Percentiles rank a stretch among this genome's conserved stretches.
These are phyloP conservation scores for Aspergillus cavernicola DNA, from an alignment of 495 filamentous ascomycete species.

Conservation along the genomic window DNA sequence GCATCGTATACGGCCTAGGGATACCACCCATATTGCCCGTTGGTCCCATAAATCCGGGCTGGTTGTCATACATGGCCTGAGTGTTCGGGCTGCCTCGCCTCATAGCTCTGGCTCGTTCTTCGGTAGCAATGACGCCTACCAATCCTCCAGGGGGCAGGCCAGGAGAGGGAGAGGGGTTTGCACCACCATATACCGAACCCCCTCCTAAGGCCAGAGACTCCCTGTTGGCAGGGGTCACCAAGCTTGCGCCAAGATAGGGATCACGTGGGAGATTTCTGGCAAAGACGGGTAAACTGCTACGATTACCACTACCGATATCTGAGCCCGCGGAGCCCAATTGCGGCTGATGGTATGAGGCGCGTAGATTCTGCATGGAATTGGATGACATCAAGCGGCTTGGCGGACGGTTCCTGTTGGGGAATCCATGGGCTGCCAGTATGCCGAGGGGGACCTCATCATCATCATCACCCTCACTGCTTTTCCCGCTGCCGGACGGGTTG, in stretches of 20 bases:
- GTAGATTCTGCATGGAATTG: slow-evolving; percentile 54
- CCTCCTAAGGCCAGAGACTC: slow-evolving; percentile 72
- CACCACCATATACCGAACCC: slow-evolving; percentile 52
- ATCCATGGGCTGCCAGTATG: slow-evolving; percentile 88
- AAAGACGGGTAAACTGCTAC: slow-evolving; percentile 69
- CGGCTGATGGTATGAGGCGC: slow-evolving; percentile 35
- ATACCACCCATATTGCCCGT: slow-evolving; percentile 24
- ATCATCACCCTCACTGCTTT: slow-evolving; percentile 61
- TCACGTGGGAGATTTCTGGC: slow-evolving; percentile 83
- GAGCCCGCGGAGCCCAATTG: slow-evolving; percentile 43
- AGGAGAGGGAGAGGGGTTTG: slow-evolving; percentile 24
- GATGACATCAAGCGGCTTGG: slow-evolving; percentile 66
- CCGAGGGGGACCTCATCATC: slow-evolving; percentile 87
- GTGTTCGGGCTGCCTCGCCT: slow-evolving; percentile 74
- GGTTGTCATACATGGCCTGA: slow-evolving; percentile 45
- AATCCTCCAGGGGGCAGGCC: slow-evolving; percentile 64
- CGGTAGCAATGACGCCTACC: slow-evolving; percentile 84
- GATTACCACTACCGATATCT: slow-evolving; percentile 30
- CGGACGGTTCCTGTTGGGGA: slow-evolving; percentile 77
- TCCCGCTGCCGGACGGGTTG: slow-evolving; percentile 40
- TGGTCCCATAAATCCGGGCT: slow-evolving; percentile 30
- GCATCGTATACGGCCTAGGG: slow-evolving; percentile 48
- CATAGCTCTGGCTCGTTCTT: slow-evolving; percentile 74
- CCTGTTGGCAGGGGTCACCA: slow-evolving; percentile 69
- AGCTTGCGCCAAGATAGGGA: slow-evolving; percentile 79